Conservation (phyloP, 2,329 filamentous ascomycete genomes). For the Aureobasidium melanogenum region DNA sequence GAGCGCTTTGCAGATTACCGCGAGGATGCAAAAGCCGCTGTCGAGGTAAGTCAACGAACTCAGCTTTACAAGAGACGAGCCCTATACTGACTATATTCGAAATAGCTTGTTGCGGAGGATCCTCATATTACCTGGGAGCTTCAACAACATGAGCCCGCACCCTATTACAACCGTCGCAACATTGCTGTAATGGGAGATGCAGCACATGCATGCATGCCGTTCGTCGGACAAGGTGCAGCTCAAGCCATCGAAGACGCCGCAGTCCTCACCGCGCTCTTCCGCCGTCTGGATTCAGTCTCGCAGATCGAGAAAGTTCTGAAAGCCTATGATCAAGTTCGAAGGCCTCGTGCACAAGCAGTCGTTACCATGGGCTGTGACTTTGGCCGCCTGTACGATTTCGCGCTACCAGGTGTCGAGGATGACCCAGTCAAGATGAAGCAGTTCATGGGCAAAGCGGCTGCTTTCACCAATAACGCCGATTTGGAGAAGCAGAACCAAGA, state of each 20-base stretch:
- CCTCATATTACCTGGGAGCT: slow-evolving; percentile 23
- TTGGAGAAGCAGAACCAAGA: slow-evolving; percentile 23
- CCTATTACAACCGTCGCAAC: slow-evolving; percentile 22
- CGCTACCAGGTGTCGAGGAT: slow-evolving; percentile 21
- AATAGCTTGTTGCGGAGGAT: slow-evolving; percentile 20
- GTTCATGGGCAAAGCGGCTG: slow-evolving; percentile 23
- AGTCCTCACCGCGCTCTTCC: slow-evolving; percentile 26
- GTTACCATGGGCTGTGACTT: slow-evolving; percentile 24
- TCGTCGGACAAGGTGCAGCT: slow-evolving; percentile 29
- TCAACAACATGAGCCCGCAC: slow-evolving; percentile 26
- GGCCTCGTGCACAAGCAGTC: slow-evolving; percentile 23
- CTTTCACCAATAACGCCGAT: slow-evolving; percentile 26
- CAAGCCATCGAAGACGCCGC: slow-evolving; percentile 32
- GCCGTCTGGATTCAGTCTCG: background rate
- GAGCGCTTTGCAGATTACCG: slow-evolving; percentile 11
- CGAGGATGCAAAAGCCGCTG: slow-evolving; percentile 10
- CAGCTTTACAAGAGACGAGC: background rate
- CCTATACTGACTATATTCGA: background rate
- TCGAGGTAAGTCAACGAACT: background rate
- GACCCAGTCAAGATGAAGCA: slow-evolving; percentile 23
- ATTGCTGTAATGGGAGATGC: slow-evolving; percentile 31
- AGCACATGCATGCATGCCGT: slow-evolving; percentile 29
- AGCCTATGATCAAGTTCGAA: slow-evolving; percentile 22
- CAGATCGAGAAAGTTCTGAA: slow-evolving; percentile 17
- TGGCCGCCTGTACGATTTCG: slow-evolving; percentile 24